Percentiles rank a stretch among this genome's conserved stretches.
phyloP scores from a whole-genome alignment of 257 asterid species.

The Solanum neorickii region DNA sequence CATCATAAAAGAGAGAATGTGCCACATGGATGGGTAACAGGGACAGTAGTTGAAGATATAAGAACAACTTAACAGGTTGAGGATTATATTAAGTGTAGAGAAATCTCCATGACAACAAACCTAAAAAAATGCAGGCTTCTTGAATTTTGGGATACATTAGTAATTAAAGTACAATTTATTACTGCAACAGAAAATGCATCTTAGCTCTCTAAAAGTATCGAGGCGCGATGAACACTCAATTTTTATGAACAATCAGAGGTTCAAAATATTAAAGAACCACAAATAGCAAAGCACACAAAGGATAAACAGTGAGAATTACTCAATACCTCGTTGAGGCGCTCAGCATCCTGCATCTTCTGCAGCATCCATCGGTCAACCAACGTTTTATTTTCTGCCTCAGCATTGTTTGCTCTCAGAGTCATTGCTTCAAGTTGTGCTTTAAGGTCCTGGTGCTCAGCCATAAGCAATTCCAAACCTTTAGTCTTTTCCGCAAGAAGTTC shows the following conservation, averaged over 20 bases:
- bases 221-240: not conserved
- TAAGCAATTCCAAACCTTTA: constrained; percentile 70
- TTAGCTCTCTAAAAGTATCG: not conserved
- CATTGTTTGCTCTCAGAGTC: constrained; percentile 48
- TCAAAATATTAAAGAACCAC: not conserved
- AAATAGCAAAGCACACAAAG: not conserved
- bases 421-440: constrained; percentile 58
- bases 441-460: constrained; percentile 64
- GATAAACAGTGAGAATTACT: not conserved
- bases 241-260: not conserved
- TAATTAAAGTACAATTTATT: not conserved
- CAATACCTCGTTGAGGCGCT: constrained; percentile 79
- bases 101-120: not conserved
- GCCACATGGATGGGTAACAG: not conserved
- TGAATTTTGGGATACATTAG: not conserved
- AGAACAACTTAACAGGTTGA: not conserved
- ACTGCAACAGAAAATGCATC: not conserved
- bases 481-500: constrained; percentile 65
- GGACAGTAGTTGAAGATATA: not conserved
- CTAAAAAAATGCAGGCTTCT: not conserved
- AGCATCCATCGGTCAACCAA: constrained; percentile 88
- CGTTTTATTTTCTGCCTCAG: constrained; percentile 74
- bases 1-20: not conserved
- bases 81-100: not conserved
- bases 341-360: constrained; percentile 92